Evolutionary conservation across 257 asterid species (phyloP).

Genomic region (Solanum habrochaites): DNA sequence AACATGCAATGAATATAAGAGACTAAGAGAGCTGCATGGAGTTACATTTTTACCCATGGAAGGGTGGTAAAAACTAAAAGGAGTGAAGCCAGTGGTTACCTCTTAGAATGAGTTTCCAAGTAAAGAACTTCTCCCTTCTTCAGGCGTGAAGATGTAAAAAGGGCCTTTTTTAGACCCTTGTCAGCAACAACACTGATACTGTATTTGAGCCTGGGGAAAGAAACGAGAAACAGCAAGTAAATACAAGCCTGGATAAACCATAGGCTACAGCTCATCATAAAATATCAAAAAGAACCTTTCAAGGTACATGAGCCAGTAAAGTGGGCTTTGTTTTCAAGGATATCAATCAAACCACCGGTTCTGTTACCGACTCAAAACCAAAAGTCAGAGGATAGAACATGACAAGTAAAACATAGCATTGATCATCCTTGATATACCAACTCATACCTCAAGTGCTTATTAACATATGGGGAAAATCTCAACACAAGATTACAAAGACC

Average conservation of each 20-base stretch:
- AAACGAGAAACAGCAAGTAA: not conserved
- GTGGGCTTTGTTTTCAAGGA: not conserved
- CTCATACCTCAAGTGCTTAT: not conserved
- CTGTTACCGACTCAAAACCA: not conserved
- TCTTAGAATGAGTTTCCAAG: slow-evolving; percentile 68
- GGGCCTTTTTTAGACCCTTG: slow-evolving; percentile 72
- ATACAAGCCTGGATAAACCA: not conserved
- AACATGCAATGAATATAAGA: not conserved
- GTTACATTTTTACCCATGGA: not conserved
- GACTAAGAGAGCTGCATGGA: not conserved
- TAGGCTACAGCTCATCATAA: not conserved
- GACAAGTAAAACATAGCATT: not conserved
- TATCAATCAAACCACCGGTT: not conserved
- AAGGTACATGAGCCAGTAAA: not conserved
- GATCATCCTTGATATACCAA: not conserved
- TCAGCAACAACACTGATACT: slow-evolving; percentile 93
- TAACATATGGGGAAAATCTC: not conserved
- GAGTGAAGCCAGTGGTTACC: slow-evolving; percentile 26
- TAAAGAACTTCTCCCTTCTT: slow-evolving; percentile 92
- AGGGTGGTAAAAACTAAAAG: no score
- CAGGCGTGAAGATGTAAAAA: slow-evolving; percentile 86
- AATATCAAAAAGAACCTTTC: not conserved
- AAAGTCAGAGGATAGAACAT: not conserved
- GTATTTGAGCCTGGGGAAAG: slow-evolving; percentile 74
- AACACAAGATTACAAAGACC: not conserved